A percentile compares a stretch with the other conserved stretches of the same genome.
Conservation (phyloP, 2,329 filamentous ascomycete genomes). For the Bimuria novae-zelandiae region DNA sequence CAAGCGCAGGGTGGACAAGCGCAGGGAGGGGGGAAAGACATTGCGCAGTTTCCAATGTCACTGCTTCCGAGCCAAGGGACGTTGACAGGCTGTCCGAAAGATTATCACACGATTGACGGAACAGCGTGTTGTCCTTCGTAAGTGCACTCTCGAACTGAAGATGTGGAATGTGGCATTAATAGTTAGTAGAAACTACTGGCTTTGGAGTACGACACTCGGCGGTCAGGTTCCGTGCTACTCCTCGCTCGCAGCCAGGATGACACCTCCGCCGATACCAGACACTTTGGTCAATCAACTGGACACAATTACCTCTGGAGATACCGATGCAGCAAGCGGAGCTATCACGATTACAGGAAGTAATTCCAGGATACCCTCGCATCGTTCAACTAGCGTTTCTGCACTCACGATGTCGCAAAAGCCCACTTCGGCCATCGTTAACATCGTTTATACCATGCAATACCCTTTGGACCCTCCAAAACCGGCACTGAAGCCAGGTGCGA, state of each 20-base stretch:
- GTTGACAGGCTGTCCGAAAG: slow-evolving; percentile 21
- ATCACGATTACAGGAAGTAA: neutral
- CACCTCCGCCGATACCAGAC: slow-evolving; percentile 19
- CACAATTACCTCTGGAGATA: neutral
- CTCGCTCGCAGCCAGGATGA: slow-evolving; percentile 10
- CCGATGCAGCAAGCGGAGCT: neutral
- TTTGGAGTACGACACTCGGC: slow-evolving; percentile 27
- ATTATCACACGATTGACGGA: slow-evolving; percentile 24
- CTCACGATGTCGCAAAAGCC: slow-evolving; percentile 20
- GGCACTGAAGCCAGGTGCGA: slow-evolving; percentile 21
- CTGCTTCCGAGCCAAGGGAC: slow-evolving; percentile 14
- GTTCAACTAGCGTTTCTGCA: neutral
- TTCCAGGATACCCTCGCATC: neutral
- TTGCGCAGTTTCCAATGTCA: slow-evolving; percentile 15
- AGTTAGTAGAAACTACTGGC: slow-evolving; percentile 19
- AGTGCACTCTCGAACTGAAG: neutral
- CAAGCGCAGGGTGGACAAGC: too few relatives aligned
- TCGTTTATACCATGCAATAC: slow-evolving; percentile 36
- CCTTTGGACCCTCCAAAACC: slow-evolving; percentile 17
- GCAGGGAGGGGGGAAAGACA: neutral
- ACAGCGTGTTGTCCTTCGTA: slow-evolving; percentile 28
- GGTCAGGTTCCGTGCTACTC: slow-evolving; percentile 37
- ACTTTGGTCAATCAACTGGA: slow-evolving; percentile 7
- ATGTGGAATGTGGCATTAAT: neutral
- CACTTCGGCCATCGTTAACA: slow-evolving; percentile 28